Conservation (phyloP, 2,329 filamentous ascomycete genomes). For the Aotearoamyces nothofagi region DNA sequence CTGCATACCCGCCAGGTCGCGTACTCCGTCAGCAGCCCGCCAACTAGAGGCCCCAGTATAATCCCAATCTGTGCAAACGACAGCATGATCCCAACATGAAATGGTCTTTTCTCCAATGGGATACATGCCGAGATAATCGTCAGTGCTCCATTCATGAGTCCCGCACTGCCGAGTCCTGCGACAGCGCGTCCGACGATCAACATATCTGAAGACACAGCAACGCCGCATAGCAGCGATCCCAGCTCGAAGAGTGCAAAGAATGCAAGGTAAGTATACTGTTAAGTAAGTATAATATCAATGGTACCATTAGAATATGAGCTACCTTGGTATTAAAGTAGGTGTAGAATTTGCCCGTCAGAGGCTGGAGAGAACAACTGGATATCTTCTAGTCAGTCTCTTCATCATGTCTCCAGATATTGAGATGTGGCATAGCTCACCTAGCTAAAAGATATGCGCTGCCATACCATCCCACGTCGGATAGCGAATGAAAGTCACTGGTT, state of each 20-base stretch:
- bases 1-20: conserved; percentile 22
- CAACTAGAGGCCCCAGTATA: conserved; percentile 16
- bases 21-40: conserved; percentile 18
- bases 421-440: conserved; percentile 8
- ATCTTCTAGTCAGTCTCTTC: conserved; percentile 7
- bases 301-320: neutral
- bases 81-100: conserved; percentile 13
- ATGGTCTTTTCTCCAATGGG: conserved; percentile 3
- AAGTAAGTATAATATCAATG: conserved; percentile 5
- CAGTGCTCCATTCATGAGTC: conserved; percentile 31
- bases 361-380: conserved; percentile 30
- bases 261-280: conserved; percentile 5
- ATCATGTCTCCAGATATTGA: too few relatives aligned
- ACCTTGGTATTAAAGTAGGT: conserved; percentile 23
- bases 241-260: conserved; percentile 34
- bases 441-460: conserved; percentile 32
- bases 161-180: conserved; percentile 34
- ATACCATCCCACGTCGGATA: conserved; percentile 41
- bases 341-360: conserved; percentile 36
- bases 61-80: conserved; percentile 5
- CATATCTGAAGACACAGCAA: conserved; percentile 29
- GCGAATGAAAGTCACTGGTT: conserved; percentile 32
- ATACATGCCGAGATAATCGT: conserved; percentile 28
- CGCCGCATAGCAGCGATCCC: conserved; percentile 35
- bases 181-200: conserved; percentile 38